These are phyloP conservation scores for Phialophora tarda DNA, from an alignment of 2,329 filamentous ascomycete species.

Conservation along the genomic window DNA sequence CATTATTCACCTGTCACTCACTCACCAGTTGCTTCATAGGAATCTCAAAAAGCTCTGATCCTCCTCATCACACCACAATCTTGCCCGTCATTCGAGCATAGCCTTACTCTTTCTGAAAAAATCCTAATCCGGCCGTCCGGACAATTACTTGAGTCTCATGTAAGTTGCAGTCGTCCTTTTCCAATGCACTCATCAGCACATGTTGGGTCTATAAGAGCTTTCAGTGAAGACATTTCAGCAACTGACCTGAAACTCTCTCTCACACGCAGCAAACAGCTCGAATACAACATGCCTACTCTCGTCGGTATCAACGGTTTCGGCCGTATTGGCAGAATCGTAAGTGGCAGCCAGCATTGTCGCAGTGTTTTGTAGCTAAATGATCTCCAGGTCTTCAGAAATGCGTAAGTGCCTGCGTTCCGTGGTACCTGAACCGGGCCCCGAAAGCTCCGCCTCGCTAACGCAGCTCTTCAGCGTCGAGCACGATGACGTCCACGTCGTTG, in stretches of 20 bases:
- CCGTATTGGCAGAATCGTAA: slow-evolving; percentile 92
- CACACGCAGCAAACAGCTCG: slow-evolving; percentile 19
- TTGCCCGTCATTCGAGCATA: slow-evolving; percentile 14
- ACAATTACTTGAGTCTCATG: slow-evolving; percentile 15
- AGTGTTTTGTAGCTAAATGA: slow-evolving; percentile 39
- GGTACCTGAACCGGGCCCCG: slow-evolving; percentile 31
- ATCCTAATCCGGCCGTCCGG: slow-evolving; percentile 12
- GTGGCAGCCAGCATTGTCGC: slow-evolving; percentile 39
- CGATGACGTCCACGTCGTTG: slow-evolving; percentile 86
- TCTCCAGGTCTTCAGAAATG: slow-evolving; percentile 86
- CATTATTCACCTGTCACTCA: slow-evolving; percentile 28
- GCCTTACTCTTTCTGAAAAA: slow-evolving; percentile 13
- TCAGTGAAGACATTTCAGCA: slow-evolving; percentile 1
- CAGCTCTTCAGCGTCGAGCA: slow-evolving; percentile 70
- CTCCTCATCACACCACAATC: slow-evolving; percentile 35
- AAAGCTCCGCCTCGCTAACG: slow-evolving; percentile 32
- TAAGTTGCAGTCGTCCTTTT: slow-evolving; percentile 10
- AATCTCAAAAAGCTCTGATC: slow-evolving; percentile 33
- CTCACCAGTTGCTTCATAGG: slow-evolving; percentile 34
- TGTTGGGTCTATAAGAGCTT: slow-evolving; percentile 19
- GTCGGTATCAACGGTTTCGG: slow-evolving; percentile 99
- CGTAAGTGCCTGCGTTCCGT: slow-evolving; percentile 59
- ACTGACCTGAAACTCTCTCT: slow-evolving; percentile 25
- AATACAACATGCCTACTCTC: slow-evolving; percentile 65
- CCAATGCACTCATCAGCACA: slow-evolving; percentile 6